These are phyloP conservation scores for Clavispora asparagi DNA, from an alignment of 805 yeast species.

Conservation along the genomic window DNA sequence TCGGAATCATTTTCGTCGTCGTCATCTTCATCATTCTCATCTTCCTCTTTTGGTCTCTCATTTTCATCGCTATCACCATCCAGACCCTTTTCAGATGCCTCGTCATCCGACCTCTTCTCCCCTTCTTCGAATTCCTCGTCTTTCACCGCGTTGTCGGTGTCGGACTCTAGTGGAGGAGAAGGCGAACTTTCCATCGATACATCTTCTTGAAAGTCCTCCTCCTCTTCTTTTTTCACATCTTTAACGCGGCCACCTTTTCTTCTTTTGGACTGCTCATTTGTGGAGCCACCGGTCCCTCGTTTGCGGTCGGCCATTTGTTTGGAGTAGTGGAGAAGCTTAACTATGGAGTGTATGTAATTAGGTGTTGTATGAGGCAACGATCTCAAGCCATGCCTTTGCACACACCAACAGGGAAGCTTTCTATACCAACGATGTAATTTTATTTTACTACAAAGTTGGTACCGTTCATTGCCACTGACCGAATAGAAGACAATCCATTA, in stretches of 20 bases:
- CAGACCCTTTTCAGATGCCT: conserved; percentile 15
- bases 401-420: no score
- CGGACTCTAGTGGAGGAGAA: conserved; percentile 16
- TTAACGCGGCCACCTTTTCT: conserved; percentile 19
- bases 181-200: conserved; percentile 8
- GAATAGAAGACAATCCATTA: no score
- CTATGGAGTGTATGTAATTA: background rate
- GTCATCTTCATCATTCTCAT: conserved; percentile 4
- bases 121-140: conserved; percentile 16
- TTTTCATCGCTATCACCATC: conserved; percentile 7
- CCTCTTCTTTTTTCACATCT: conserved; percentile 16
- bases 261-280: conserved; percentile 20
- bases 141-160: conserved; percentile 12
- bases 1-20: conserved; percentile 6
- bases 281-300: conserved; percentile 19
- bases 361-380: background rate
- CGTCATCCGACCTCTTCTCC: conserved; percentile 13
- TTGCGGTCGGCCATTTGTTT: conserved; percentile 30
- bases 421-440: no score
- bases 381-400: background rate
- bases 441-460: no score
- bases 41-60: conserved; percentile 3
- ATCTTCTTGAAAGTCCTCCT: conserved; percentile 11
- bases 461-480: no score
- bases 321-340: background rate